A percentile compares a stretch with the other conserved stretches of the same genome.
Evolutionary conservation across 805 yeast species (phyloP).

Genomic region (Scheffersomyces stipitis): DNA sequence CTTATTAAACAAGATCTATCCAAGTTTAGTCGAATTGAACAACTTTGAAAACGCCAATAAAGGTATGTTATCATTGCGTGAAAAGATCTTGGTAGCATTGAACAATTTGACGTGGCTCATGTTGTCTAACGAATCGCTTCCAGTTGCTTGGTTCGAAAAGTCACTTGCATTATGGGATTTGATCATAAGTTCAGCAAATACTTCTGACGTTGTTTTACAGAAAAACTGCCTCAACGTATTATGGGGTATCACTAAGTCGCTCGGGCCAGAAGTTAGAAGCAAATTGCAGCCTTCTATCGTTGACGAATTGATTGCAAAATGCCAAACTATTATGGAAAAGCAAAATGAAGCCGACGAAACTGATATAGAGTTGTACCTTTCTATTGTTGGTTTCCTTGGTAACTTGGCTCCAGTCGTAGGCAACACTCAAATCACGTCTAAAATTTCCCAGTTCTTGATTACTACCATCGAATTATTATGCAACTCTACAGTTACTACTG

Average conservation of each 20-base stretch:
- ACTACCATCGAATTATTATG: background rate
- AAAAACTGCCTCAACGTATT: conserved; percentile 33
- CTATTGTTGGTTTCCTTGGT: conserved; percentile 54
- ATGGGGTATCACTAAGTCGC: conserved; percentile 38
- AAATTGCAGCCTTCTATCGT: conserved; percentile 27
- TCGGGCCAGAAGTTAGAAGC: conserved; percentile 32
- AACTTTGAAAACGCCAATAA: conserved; percentile 30
- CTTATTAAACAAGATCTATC: conserved; percentile 22
- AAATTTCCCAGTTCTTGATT: conserved; percentile 40
- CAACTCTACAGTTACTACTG: conserved; percentile 7
- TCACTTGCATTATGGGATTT: conserved; percentile 32
- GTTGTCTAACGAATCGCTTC: conserved; percentile 28
- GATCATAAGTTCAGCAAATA: conserved; percentile 10
- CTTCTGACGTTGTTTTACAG: conserved; percentile 22
- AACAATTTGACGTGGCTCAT: conserved; percentile 71
- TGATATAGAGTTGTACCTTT: conserved; percentile 14
- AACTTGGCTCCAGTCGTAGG: conserved; percentile 48
- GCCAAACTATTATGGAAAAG: conserved; percentile 11
- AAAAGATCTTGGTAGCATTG: conserved; percentile 61
- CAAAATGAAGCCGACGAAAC: conserved; percentile 5
- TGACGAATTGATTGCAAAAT: conserved; percentile 20
- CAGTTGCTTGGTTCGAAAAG: conserved; percentile 39
- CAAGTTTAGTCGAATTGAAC: conserved; percentile 38
- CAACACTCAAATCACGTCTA: conserved; percentile 42
- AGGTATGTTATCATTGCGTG: conserved; percentile 38